Conservation (phyloP, 768 basidiomycete species). For the Pulveroboletus sp. region DNA sequence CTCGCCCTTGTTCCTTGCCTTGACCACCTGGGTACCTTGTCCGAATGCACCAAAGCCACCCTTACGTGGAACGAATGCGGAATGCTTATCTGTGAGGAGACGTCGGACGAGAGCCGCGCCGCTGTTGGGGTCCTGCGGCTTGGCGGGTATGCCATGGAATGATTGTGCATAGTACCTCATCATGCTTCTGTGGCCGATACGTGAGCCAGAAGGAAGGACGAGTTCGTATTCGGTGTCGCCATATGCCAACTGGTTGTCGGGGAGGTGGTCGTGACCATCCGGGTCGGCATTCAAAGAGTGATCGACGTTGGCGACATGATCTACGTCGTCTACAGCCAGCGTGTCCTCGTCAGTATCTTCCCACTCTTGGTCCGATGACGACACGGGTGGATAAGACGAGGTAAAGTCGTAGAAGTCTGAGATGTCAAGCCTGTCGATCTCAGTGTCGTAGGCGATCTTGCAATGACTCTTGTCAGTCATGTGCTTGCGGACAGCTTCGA, state of each 20-base stretch:
- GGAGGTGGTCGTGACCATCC: constrained; percentile 33
- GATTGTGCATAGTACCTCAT: constrained; percentile 83
- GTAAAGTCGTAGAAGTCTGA: constrained; percentile 95
- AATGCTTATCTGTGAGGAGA: constrained; percentile 76
- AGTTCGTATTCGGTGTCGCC: constrained; percentile 84
- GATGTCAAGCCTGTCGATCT: constrained; percentile 75
- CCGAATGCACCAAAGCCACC: constrained; percentile 90
- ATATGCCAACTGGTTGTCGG: constrained; percentile 58
- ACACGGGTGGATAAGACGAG: constrained; percentile 59
- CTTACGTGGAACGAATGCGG: constrained; percentile 75
- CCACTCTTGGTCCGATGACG: constrained; percentile 17
- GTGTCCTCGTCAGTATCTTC: constrained; percentile 30
- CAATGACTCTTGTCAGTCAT: constrained; percentile 97
- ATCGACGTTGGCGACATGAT: no score
- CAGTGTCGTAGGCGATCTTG: constrained; percentile 87
- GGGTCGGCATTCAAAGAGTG: no score
- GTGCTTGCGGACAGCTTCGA: constrained; percentile 89
- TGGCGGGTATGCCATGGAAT: constrained; percentile 46
- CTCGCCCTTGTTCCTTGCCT: constrained; percentile 92
- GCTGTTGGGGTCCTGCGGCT: constrained; percentile 59
- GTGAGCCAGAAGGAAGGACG: constrained; percentile 86
- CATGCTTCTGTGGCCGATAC: constrained; percentile 89
- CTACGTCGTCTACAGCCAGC: no score
- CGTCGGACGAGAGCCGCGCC: constrained; percentile 73
- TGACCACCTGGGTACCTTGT: constrained; percentile 73